Evolutionary conservation across 2,329 filamentous ascomycete species (phyloP), one percentile per base, ranked within the genome.

Genomic region (Aspergillus chevalieri): DNA sequence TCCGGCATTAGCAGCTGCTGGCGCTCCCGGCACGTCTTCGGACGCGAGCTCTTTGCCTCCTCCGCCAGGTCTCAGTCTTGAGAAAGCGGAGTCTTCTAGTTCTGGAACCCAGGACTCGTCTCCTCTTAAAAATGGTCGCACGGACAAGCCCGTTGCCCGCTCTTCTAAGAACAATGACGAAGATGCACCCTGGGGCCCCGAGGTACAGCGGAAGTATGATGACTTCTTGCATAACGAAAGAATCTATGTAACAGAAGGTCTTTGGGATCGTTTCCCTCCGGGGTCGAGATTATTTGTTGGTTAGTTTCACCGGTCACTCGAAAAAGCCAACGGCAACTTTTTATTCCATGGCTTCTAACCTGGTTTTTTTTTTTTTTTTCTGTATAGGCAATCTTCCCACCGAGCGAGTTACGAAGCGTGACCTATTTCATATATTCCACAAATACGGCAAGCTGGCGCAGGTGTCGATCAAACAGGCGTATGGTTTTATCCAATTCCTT

Each of bases 401-500:
- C 47, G 92, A 97, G 66, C 85, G 91, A 64, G 91, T 95, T 12
- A 93, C 89, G 6, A 97, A 97, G 71, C 83, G 87, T 57, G 91
- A 97, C 69, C 83, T 97, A 7, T 97, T 95, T 70, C 86, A 95
- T 64, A 79, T 92, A 15, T 97, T 98, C 65, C 84, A 90, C 64
- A 80, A 79, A 50, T 91, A 89, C 65, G 93, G 93, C 47, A 85
- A 85, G 53, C 76, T 98, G 43, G 92, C 91, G 2, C 93, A 98
- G 66, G 93, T 97, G 52, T 95, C 90, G 1, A 89, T 97, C 60
- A 97, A 97, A 69, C 90, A 93, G 57, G 91, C 91, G 1, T 97
- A 95, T 69, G 93, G 93, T 1, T 98, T 97, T 65, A 90, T 97
- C 33, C 93, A 97, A 66, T 98, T 94, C 57, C 79, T 95, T 57